These are phyloP conservation scores for Arabidopsis arenosa DNA, from an alignment of 345 rosid species.

Conservation along the genomic window DNA sequence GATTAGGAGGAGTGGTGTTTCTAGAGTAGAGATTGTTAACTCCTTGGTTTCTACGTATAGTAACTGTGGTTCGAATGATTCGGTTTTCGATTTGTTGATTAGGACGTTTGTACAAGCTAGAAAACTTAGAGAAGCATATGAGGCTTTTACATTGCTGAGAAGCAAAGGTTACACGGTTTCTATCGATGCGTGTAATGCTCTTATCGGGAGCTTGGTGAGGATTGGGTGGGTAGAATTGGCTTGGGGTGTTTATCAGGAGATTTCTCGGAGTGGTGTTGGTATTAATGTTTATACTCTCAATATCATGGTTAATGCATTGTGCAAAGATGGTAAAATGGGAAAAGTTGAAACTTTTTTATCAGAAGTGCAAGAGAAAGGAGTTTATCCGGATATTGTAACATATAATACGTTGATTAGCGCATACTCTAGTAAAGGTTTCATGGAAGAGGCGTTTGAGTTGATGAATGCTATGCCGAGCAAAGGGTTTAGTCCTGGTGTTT, in stretches of 20 bases:
- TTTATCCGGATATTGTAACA: slow-evolving; percentile 70
- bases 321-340: slow-evolving; percentile 68
- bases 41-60: slow-evolving; percentile 52
- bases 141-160: slow-evolving; percentile 49
- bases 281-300: slow-evolving; percentile 65
- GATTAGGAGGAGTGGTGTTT: slow-evolving; percentile 78
- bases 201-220: slow-evolving; percentile 74
- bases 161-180: slow-evolving; percentile 54
- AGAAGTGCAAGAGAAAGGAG: slow-evolving; percentile 60
- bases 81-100: slow-evolving; percentile 72
- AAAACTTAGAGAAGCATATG: slow-evolving; percentile 71
- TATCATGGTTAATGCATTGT: slow-evolving; percentile 88
- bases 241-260: slow-evolving; percentile 56
- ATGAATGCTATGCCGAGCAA: slow-evolving; percentile 60
- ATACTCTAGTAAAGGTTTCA: slow-evolving; percentile 62
- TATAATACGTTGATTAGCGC: slow-evolving; percentile 75
- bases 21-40: slow-evolving; percentile 59
- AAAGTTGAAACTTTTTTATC: slow-evolving; percentile 51
- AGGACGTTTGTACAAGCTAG: slow-evolving; percentile 82
- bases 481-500: slow-evolving; percentile 69
- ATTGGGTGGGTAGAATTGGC: slow-evolving; percentile 71
- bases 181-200: slow-evolving; percentile 70
- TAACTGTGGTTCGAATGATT: slow-evolving; percentile 46
- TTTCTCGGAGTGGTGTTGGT: slow-evolving; percentile 41
- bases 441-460: slow-evolving; percentile 67